A percentile compares a stretch with the other conserved stretches of the same genome.
phyloP scores from a whole-genome alignment of 345 rosid genomes.

The Arabis hirsuta region DNA sequence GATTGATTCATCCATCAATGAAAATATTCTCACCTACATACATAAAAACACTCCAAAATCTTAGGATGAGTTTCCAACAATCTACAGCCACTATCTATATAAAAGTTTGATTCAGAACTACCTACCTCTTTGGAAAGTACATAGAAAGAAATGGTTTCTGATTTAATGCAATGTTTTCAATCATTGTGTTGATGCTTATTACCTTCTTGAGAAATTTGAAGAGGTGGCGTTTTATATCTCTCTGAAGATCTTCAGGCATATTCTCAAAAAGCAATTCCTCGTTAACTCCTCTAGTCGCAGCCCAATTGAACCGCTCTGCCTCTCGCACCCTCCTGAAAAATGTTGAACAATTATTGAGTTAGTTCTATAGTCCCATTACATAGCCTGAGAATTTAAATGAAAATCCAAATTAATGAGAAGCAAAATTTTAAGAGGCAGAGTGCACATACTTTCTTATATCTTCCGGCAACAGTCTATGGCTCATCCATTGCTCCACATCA shows the following conservation, averaged over 20 bases:
- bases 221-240: slow-evolving; percentile 85
- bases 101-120: not conserved
- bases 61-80: not conserved
- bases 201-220: slow-evolving; percentile 80
- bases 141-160: not conserved
- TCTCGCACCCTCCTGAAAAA: slow-evolving; percentile 65
- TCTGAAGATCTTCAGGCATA: slow-evolving; percentile 89
- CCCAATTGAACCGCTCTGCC: slow-evolving; percentile 89
- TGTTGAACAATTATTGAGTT: slow-evolving; percentile 8
- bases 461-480: slow-evolving; percentile 76
- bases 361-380: slow-evolving; percentile 1
- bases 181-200: slow-evolving; percentile 27
- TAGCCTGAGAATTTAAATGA: slow-evolving; percentile 8
- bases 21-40: slow-evolving; percentile 76
- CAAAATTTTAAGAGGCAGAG: not conserved
- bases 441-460: slow-evolving; percentile 60
- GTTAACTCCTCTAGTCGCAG: slow-evolving; percentile 88
- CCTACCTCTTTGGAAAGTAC: not conserved
- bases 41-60: not conserved
- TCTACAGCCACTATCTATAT: not conserved
- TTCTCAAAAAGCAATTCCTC: slow-evolving; percentile 70
- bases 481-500: slow-evolving; percentile 97
- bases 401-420: not conserved
- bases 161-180: not conserved
- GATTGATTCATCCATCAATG: slow-evolving; percentile 69